These are phyloP conservation scores for Cocos nucifera DNA, from an alignment of 176 grass and related monocot species.

Conservation along the genomic window DNA sequence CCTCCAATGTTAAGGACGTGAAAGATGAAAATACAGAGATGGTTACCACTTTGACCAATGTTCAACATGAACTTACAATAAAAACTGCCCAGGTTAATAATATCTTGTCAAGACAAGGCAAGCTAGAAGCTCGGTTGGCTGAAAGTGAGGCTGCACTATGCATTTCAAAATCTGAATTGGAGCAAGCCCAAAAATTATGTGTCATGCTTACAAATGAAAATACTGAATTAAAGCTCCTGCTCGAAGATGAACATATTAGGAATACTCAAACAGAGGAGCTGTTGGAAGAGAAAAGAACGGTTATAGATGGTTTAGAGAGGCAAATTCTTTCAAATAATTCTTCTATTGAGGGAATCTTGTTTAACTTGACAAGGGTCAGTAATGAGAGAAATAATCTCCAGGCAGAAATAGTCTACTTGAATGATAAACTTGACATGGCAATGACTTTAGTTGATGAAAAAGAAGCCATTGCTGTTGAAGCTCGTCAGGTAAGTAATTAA, in stretches of 20 bases:
- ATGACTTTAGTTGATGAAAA: slow-evolving; percentile 81
- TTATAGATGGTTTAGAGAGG: slow-evolving; percentile 59
- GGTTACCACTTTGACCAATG: slow-evolving; percentile 27
- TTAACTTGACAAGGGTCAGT: slow-evolving; percentile 32
- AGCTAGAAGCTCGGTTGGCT: slow-evolving; percentile 44
- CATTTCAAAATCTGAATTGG: slow-evolving; percentile 55
- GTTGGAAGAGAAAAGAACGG: slow-evolving; percentile 51
- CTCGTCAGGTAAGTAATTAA: slow-evolving; percentile 51
- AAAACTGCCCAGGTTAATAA: slow-evolving; percentile 43
- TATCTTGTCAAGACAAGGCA: slow-evolving; percentile 33
- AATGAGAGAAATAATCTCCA: slow-evolving; percentile 35
- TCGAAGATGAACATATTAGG: slow-evolving; percentile 47
- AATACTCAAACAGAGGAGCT: slow-evolving; percentile 35
- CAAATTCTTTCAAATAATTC: slow-evolving; percentile 55
- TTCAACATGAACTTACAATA: slow-evolving; percentile 45
- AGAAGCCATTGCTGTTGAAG: slow-evolving; percentile 76
- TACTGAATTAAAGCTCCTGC: slow-evolving; percentile 38
- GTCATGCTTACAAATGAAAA: slow-evolving; percentile 49
- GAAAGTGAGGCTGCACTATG: slow-evolving; percentile 29
- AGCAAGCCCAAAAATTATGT: slow-evolving; percentile 37
- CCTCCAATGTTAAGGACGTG: slow-evolving; percentile 42
- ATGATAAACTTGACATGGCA: slow-evolving; percentile 56
- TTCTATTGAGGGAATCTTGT: slow-evolving; percentile 37
- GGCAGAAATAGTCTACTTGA: slow-evolving; percentile 43
- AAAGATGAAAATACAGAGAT: slow-evolving; percentile 52